Conservation (phyloP, 192 early-diverging fungal genomes). For the Linnemannia zychae region DNA sequence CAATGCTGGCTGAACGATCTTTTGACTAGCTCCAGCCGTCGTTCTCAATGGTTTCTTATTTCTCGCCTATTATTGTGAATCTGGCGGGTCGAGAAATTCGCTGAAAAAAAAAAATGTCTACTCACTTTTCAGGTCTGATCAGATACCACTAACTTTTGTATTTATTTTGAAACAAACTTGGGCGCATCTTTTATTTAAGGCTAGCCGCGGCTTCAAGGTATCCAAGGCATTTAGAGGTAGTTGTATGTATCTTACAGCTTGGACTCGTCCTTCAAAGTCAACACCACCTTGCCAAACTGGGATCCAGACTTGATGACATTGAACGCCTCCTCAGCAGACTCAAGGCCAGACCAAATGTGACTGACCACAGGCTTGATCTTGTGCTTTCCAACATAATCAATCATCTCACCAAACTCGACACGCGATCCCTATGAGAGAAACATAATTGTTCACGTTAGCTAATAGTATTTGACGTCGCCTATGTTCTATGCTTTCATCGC, state of each 20-base stretch:
- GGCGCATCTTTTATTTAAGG: background rate
- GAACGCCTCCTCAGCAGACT: constrained; percentile 9
- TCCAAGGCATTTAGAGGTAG: background rate
- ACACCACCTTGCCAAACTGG: constrained; percentile 16
- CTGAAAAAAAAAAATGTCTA: too few species aligned
- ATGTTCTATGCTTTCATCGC: constrained; percentile 17
- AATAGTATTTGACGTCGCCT: background rate
- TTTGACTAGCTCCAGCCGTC: background rate
- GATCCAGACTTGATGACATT: constrained; percentile 4
- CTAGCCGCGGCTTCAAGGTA: background rate
- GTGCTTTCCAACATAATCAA: constrained; percentile 65
- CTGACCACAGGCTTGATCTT: constrained; percentile 68
- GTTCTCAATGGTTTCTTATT: too few species aligned
- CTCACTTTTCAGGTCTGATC: too few species aligned
- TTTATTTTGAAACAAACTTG: too few species aligned
- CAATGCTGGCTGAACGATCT: background rate
- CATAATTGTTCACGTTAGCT: constrained; percentile 13
- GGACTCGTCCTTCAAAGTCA: background rate
- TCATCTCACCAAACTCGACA: constrained; percentile 70
- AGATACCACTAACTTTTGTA: too few species aligned
- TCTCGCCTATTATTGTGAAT: background rate
- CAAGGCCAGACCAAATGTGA: constrained; percentile 45
- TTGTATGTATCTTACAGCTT: background rate
- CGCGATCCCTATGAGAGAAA: constrained; percentile 60
- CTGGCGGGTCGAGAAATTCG: background rate